phyloP scores from a whole-genome alignment of 1,284 basidiomycete species.

The Apiotrichum porosum region DNA sequence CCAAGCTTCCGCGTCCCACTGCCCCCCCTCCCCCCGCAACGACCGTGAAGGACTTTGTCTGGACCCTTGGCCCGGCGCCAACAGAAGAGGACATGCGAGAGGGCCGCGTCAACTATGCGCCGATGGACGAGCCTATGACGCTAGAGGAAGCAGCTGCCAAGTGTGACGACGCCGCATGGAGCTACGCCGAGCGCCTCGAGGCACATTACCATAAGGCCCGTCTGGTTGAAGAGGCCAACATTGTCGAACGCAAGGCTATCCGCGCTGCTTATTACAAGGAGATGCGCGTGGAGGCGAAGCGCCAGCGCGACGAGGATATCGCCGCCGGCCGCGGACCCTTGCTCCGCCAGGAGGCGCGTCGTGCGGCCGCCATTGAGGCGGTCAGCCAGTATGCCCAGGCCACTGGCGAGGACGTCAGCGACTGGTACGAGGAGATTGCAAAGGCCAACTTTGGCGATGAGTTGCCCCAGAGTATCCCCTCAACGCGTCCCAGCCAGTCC shows the following conservation, averaged over 20 bases:
- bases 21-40: constrained; percentile 11
- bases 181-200: constrained; percentile 16
- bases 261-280: constrained; percentile 11
- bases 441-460: not conserved
- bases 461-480: not conserved
- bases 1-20: constrained; percentile 8
- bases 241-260: constrained; percentile 12
- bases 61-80: constrained; percentile 17
- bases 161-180: constrained; percentile 8
- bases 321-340: constrained; percentile 4
- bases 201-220: constrained; percentile 13
- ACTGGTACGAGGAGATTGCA: constrained; percentile 24
- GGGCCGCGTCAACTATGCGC: no score
- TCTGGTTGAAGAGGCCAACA: constrained; percentile 15
- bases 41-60: constrained; percentile 14
- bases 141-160: constrained; percentile 4
- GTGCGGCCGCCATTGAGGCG: constrained; percentile 18
- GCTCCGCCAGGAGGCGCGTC: constrained; percentile 15
- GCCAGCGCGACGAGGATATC: constrained; percentile 15
- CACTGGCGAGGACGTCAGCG: constrained; percentile 30
- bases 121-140: not conserved
- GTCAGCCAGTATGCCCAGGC: constrained; percentile 22
- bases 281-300: constrained; percentile 9
- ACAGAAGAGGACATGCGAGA: no score
- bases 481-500: not conserved